Evolutionary conservation across 495 filamentous ascomycete species (phyloP).

Genomic region (Aspergillus homomorphus): DNA sequence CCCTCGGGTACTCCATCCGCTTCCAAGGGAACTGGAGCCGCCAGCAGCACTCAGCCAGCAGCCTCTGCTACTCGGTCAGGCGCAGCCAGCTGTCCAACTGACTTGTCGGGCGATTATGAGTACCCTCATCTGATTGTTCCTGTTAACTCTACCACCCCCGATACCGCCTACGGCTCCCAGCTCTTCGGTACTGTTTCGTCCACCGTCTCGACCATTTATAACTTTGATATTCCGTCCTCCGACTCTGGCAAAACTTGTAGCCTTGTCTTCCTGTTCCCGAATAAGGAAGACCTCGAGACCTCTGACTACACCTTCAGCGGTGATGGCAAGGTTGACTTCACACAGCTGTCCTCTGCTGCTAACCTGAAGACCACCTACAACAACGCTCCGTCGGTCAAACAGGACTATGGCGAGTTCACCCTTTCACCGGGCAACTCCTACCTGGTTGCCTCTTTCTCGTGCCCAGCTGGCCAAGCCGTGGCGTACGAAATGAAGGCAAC

Average conservation of each 20-base stretch:
- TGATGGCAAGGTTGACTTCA: slow-evolving; percentile 54
- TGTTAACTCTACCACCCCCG: slow-evolving; percentile 54
- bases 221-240: slow-evolving; percentile 60
- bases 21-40: not conserved
- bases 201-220: slow-evolving; percentile 60
- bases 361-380: slow-evolving; percentile 46
- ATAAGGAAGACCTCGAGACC: slow-evolving; percentile 48
- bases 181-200: slow-evolving; percentile 53
- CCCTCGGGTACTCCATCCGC: slow-evolving; percentile 1
- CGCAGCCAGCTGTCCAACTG: slow-evolving; percentile 45
- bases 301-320: slow-evolving; percentile 57
- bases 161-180: slow-evolving; percentile 49
- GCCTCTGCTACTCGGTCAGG: slow-evolving; percentile 17
- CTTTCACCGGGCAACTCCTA: slow-evolving; percentile 57
- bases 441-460: slow-evolving; percentile 52
- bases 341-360: slow-evolving; percentile 40
- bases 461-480: slow-evolving; percentile 51
- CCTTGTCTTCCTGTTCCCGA: slow-evolving; percentile 65
- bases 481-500: slow-evolving; percentile 50
- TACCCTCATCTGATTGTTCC: slow-evolving; percentile 67
- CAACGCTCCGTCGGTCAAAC: slow-evolving; percentile 43
- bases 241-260: slow-evolving; percentile 58
- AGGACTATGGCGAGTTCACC: slow-evolving; percentile 46
- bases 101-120: slow-evolving; percentile 51
- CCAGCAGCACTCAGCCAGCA: slow-evolving; percentile 12